Conservation (phyloP, 257 asterid species). For the Nemophila menziesii region DNA sequence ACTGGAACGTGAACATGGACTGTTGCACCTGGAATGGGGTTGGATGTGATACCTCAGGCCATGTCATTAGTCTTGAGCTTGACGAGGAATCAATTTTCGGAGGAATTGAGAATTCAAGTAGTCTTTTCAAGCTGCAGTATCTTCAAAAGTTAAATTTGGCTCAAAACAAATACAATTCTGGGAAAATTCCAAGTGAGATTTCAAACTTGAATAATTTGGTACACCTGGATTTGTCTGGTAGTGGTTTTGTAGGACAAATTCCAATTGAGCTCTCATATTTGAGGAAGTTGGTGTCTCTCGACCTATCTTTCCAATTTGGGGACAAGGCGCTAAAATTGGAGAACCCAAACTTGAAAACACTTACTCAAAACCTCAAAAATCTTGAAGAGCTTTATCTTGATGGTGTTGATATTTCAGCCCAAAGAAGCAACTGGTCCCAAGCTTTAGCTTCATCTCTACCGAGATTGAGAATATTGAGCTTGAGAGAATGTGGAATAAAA, state of each 20-base stretch:
- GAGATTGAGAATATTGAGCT: conserved; percentile 31
- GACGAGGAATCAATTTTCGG: conserved; percentile 1
- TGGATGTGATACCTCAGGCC: too few relatives aligned
- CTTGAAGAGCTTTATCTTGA: conserved; percentile 45
- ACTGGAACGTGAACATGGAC: too few relatives aligned
- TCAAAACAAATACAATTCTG: conserved; percentile 6
- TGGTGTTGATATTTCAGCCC: conserved; percentile 28
- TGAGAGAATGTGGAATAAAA: conserved; percentile 24
- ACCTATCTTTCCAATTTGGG: too few relatives aligned
- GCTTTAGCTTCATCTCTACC: conserved; percentile 28
- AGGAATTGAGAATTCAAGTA: conserved; percentile 5
- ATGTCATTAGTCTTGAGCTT: too few relatives aligned
- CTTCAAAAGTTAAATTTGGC: conserved; percentile 23
- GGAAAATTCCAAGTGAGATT: conserved; percentile 7
- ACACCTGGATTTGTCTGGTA: conserved; percentile 14
- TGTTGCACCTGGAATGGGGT: too few relatives aligned
- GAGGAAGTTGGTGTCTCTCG: conserved; percentile 17
- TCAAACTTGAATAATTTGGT: conserved; percentile 11
- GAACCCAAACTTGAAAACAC: conserved; percentile 25
- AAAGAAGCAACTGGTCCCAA: conserved; percentile 25
- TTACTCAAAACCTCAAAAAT: conserved; percentile 24
- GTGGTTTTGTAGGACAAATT: conserved; percentile 17
- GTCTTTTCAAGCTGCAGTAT: conserved; percentile 13
- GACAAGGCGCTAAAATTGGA: conserved; percentile 5
- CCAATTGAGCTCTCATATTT: conserved; percentile 11